Evolutionary conservation across 176 grass and related monocot species (phyloP).

Genomic region (Bromus sterilis): DNA sequence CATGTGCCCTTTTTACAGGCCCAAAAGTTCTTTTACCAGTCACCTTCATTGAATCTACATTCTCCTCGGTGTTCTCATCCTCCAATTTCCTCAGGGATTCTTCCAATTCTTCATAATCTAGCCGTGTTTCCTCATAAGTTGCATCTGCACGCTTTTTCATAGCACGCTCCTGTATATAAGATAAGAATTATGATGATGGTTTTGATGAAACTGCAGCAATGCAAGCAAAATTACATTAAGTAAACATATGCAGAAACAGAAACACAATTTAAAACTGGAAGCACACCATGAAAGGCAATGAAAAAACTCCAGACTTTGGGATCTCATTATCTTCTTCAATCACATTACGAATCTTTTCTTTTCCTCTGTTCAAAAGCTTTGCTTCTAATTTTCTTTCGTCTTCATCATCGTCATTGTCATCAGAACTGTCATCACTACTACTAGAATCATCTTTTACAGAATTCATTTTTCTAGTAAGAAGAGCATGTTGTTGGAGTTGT

Average conservation of each 20-base stretch:
- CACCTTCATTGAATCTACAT: constrained; percentile 36
- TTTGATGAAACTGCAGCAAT: neutral
- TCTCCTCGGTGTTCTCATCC: constrained; percentile 28
- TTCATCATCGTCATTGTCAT: constrained; percentile 53
- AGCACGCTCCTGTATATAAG: constrained; percentile 53
- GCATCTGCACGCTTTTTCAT: constrained; percentile 67
- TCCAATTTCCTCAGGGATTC: constrained; percentile 64
- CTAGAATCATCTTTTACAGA: constrained; percentile 60
- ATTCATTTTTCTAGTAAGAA: constrained; percentile 83
- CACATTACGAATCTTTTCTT: constrained; percentile 53
- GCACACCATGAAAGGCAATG: constrained; percentile 81
- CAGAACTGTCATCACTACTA: constrained; percentile 58
- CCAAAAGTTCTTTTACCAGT: constrained; percentile 64
- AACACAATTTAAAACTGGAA: neutral
- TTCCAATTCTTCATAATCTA: constrained; percentile 65
- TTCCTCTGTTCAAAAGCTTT: constrained; percentile 54
- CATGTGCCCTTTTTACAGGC: constrained; percentile 28
- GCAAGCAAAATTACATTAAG: neutral
- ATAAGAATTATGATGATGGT: neutral
- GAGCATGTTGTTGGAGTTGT: constrained; percentile 62
- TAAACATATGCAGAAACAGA: neutral
- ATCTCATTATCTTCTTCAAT: constrained; percentile 46
- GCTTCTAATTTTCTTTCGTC: constrained; percentile 18
- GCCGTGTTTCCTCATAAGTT: constrained; percentile 54
- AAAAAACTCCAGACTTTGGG: constrained; percentile 55